These are phyloP conservation scores for Cyclotella cryptica DNA, from an alignment of 108 stramenopile species.

Conservation along the genomic window DNA sequence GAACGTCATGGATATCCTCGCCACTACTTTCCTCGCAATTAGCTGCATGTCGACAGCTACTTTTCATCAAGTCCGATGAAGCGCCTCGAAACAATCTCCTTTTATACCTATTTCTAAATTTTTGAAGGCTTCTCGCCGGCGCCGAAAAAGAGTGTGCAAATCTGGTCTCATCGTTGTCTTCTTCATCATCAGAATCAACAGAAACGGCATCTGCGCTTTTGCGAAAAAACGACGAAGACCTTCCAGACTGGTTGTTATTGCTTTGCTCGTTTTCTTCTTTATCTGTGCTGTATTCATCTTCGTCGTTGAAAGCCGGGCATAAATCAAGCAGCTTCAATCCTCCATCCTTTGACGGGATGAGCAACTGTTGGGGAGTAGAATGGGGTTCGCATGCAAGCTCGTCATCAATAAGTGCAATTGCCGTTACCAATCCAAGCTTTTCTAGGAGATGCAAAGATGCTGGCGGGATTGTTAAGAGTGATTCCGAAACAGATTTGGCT, in stretches of 20 bases:
- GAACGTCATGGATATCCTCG: slow-evolving; percentile 65
- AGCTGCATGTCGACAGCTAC: neutral
- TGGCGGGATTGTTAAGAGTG: slow-evolving; percentile 67
- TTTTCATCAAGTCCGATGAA: neutral
- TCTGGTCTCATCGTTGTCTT: slow-evolving; percentile 31
- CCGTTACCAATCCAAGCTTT: slow-evolving; percentile 83
- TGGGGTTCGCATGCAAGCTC: slow-evolving; percentile 83
- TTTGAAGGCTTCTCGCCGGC: slow-evolving; percentile 33
- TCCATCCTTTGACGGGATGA: slow-evolving; percentile 83
- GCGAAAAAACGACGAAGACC: neutral
- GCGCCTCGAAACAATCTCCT: slow-evolving; percentile 6
- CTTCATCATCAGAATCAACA: slow-evolving; percentile 40
- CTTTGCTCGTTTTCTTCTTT: slow-evolving; percentile 33
- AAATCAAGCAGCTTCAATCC: slow-evolving; percentile 87
- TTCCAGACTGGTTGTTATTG: slow-evolving; percentile 35
- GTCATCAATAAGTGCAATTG: slow-evolving; percentile 84
- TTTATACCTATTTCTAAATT: slow-evolving; percentile 30
- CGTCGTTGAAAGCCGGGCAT: slow-evolving; percentile 70
- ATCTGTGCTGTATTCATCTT: slow-evolving; percentile 37
- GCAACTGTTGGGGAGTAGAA: slow-evolving; percentile 84
- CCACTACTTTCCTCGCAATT: slow-evolving; percentile 1
- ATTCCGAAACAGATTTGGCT: slow-evolving; percentile 1
- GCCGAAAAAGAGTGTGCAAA: slow-evolving; percentile 45
- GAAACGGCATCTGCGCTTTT: slow-evolving; percentile 14
- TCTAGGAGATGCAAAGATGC: slow-evolving; percentile 76